phyloP scores from a whole-genome alignment of 345 rosid species.

The Melastoma malabathricum region DNA sequence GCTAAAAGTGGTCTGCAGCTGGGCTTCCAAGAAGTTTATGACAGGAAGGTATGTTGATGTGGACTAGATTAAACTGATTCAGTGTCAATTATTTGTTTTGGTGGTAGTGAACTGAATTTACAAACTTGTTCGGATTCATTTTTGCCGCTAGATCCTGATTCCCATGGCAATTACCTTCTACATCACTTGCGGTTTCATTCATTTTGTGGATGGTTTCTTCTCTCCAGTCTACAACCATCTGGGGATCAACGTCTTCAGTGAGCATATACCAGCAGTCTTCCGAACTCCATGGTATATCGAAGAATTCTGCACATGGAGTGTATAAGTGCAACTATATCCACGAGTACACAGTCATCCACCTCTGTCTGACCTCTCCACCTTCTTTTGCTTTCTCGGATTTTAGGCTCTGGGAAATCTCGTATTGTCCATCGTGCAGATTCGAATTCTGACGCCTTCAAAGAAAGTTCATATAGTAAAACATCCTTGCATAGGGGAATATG shows the following conservation, averaged over 20 bases:
- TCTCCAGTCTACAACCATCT: constrained; percentile 45
- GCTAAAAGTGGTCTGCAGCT: constrained; percentile 35
- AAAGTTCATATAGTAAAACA: constrained; percentile 45
- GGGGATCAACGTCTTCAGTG: constrained; percentile 41
- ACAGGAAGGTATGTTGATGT: constrained; percentile 32
- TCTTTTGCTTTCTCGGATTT: background rate
- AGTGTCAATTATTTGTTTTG: too few species aligned
- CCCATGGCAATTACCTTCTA: constrained; percentile 49
- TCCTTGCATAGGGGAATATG: constrained; percentile 46
- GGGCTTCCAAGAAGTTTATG: constrained; percentile 52
- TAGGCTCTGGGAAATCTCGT: background rate
- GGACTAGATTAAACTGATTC: too few species aligned
- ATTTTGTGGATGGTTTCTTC: constrained; percentile 47
- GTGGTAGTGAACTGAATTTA: background rate
- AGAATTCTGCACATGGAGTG: too few species aligned
- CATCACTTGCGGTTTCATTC: constrained; percentile 42
- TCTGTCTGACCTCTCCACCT: background rate
- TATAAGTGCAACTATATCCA: constrained; percentile 40
- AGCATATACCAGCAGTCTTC: constrained; percentile 15
- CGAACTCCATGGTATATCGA: too few species aligned
- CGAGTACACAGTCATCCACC: constrained; percentile 14
- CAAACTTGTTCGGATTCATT: background rate
- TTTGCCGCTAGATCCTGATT: constrained; percentile 40
- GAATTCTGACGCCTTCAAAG: constrained; percentile 40
- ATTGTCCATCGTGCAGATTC: constrained; percentile 22